Base-by-base conservation (phyloP, 345 rosid genomes). In the Balakata baccata region DNA sequence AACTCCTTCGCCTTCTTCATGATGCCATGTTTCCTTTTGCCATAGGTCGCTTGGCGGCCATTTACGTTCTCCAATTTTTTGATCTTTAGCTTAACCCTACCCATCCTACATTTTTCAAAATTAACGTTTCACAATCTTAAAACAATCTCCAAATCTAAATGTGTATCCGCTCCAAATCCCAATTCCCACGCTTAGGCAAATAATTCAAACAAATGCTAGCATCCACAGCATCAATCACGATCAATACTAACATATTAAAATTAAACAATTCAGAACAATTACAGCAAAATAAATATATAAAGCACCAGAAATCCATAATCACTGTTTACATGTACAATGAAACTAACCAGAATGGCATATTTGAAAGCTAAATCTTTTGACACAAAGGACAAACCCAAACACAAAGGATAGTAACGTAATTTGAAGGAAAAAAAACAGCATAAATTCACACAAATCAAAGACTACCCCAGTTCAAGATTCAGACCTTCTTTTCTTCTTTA, bases 81-180 rank as follows among this genome's bases (percentile, higher is more conserved):
- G 80, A 91, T 91, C 84, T 86, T 86, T 49, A 88, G 87, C 84
- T 89, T 91, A 73, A 89, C 94, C 85, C 94, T 81, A 61, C 92
- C 97, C 94, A 89, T 91, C 85, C 89, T 89, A 81, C 82, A 78
- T 34, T n/a, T 68, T 51, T 23, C 4, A 38, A 7, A 17, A 41
- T 45, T n/a, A 43, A 17, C 16, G 45, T 23, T 22, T 62, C 18
- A 46, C 5, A 20, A 10, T 45, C 45, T 56, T 56, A 13, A n/a
- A 49, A 14, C 25, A 56, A 41, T 50, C 34, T 46, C 66, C 12
- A 12, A 39, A 65, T 54, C 23, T 39, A 39, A 65, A 77, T 49
- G 6, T 23, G 34, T 3, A 65, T 11, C 5, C 56, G 13, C 51
- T 64, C 65, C 67, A 61, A 12, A 62, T 37, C 17, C 52, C 5